Conservation (phyloP, 257 asterid genomes). For the Przewalskia tangutica region DNA sequence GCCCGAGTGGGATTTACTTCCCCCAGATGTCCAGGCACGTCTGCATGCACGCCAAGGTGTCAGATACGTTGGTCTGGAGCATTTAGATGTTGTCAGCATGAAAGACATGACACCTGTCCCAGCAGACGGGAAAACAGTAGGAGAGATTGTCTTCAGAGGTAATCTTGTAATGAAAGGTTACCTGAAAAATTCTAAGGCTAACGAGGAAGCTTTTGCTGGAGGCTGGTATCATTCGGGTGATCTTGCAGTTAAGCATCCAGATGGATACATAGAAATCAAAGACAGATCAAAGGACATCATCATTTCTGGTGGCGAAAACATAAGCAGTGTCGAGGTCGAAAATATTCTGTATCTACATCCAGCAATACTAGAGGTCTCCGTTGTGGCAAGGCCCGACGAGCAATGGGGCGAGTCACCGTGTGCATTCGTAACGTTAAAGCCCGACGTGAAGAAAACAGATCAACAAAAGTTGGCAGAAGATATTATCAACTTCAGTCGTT, state of each 20-base stretch:
- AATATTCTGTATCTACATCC: constrained; percentile 73
- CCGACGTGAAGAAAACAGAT: constrained; percentile 25
- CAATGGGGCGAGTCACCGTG: constrained; percentile 97
- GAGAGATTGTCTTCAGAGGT: constrained; percentile 85
- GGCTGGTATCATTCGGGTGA: constrained; percentile 99
- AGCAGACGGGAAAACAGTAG: constrained; percentile 68
- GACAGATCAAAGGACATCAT: constrained; percentile 90
- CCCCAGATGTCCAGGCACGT: constrained; percentile 62
- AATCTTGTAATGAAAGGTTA: constrained; percentile 89
- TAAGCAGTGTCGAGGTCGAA: constrained; percentile 93
- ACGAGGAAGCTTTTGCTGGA: constrained; percentile 54
- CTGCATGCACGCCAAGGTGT: constrained; percentile 78
- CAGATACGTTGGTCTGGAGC: constrained; percentile 58
- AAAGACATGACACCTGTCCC: constrained; percentile 63
- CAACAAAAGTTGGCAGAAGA: constrained; percentile 43
- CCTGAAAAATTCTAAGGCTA: constrained; percentile 78
- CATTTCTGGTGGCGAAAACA: constrained; percentile 90
- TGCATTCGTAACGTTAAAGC: constrained; percentile 69
- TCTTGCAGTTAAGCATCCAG: constrained; percentile 77
- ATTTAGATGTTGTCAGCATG: constrained; percentile 53
- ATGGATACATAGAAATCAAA: constrained; percentile 74
- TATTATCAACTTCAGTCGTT: constrained; percentile 61
- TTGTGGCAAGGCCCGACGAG: constrained; percentile 80
- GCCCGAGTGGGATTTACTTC: constrained; percentile 88
- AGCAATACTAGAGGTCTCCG: constrained; percentile 65